These are phyloP conservation scores for Sugiyamaella qingdaonensis DNA, from an alignment of 805 yeast species.

Conservation along the genomic window DNA sequence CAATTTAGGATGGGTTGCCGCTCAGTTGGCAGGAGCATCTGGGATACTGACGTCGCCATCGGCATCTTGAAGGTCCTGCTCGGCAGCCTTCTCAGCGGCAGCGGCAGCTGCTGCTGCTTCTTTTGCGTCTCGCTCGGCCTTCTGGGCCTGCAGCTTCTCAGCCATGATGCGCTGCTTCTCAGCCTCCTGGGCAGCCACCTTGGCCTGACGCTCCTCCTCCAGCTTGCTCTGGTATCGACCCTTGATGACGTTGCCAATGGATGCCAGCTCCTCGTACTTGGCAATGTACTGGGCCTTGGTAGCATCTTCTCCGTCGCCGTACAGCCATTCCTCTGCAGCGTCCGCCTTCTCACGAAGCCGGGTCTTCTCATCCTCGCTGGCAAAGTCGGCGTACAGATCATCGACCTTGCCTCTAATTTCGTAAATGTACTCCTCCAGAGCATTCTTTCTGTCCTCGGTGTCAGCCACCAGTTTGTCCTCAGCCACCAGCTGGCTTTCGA, in stretches of 20 bases:
- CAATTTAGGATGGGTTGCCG: too few species aligned
- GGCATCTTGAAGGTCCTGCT: conserved; percentile 5
- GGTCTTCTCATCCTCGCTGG: conserved; percentile 84
- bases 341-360: conserved; percentile 67
- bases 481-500: conserved; percentile 77
- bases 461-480: conserved; percentile 96
- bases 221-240: conserved; percentile 93
- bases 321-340: conserved; percentile 96
- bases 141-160: conserved; percentile 75
- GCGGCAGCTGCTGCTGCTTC: conserved; percentile 27
- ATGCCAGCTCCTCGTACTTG: conserved; percentile 93
- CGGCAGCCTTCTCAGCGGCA: conserved; percentile 25
- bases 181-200: conserved; percentile 79
- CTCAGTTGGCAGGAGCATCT: conserved; percentile 7
- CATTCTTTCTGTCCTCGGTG: conserved; percentile 98
- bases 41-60: conserved; percentile 16
- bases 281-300: conserved; percentile 96
- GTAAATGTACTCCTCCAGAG: conserved; percentile 97
- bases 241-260: conserved; percentile 89
- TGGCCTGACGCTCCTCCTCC: conserved; percentile 90
- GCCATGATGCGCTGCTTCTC: conserved; percentile 77
- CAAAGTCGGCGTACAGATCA: conserved; percentile 82
- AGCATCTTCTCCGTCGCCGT: conserved; percentile 95
- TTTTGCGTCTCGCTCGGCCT: conserved; percentile 50
- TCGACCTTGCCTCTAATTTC: conserved; percentile 96